phyloP scores from a whole-genome alignment of 2,329 filamentous ascomycete genomes.

The Esteya vermicola region DNA sequence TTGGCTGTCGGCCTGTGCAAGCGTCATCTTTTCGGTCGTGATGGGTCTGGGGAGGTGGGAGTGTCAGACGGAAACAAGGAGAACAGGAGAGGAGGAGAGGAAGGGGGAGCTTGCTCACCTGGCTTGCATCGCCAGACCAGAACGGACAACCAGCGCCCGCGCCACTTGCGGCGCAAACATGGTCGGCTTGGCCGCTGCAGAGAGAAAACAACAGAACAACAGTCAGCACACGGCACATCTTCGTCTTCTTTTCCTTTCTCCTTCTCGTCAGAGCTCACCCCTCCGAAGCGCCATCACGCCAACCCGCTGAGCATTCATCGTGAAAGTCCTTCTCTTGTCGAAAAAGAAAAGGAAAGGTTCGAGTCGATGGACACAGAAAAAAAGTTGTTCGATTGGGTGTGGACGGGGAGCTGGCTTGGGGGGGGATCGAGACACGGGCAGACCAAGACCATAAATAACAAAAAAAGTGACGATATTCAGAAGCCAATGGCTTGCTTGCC shows the following conservation, averaged over 20 bases:
- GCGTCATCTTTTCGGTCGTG: conserved; percentile 42
- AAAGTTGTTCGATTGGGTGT: no score
- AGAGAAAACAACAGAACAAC: no score
- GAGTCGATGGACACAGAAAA: no score
- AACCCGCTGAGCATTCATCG: conserved; percentile 43
- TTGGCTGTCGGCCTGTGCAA: conserved; percentile 42
- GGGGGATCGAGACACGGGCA: not conserved
- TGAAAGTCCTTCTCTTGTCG: no score
- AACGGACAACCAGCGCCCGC: conserved; percentile 27
- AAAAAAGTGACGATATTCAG: not conserved
- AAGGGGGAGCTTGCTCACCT: conserved; percentile 32
- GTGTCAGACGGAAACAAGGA: not conserved
- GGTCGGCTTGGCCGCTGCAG: conserved; percentile 27
- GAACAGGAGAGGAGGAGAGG: not conserved
- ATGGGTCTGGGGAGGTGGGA: conserved; percentile 31
- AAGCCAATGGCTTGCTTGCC: not conserved
- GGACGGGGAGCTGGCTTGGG: no score
- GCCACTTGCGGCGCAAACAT: conserved; percentile 34
- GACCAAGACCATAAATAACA: not conserved
- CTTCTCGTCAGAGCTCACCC: conserved; percentile 25
- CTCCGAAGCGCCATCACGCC: conserved; percentile 44
- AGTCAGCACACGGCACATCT: not conserved
- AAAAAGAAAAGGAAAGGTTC: no score
- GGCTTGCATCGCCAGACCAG: conserved; percentile 26
- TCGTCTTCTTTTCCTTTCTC: not conserved